These are phyloP conservation scores for Xylariaceae sp. DNA, from an alignment of 2,329 filamentous ascomycete genomes.

Conservation along the genomic window DNA sequence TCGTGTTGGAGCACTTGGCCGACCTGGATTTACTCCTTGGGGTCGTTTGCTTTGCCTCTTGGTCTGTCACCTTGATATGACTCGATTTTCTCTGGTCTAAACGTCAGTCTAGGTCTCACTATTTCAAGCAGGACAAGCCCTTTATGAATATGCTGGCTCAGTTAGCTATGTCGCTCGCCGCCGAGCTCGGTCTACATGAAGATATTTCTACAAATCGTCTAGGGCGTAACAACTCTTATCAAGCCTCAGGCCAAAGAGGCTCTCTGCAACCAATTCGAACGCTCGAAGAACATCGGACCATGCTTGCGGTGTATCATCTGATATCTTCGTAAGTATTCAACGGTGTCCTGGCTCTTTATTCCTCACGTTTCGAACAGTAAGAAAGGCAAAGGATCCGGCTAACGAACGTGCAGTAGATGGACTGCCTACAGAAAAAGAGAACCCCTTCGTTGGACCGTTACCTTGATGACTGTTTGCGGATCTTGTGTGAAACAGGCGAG, in stretches of 20 bases:
- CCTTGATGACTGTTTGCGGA: slow-evolving; percentile 28
- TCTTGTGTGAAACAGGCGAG: slow-evolving; percentile 26
- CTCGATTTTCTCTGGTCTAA: neutral
- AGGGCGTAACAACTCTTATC: neutral
- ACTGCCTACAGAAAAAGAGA: slow-evolving; percentile 33
- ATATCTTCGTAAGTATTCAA: slow-evolving; percentile 36
- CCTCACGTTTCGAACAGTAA: neutral
- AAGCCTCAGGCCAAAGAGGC: neutral
- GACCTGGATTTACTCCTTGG: slow-evolving; percentile 5
- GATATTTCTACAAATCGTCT: neutral
- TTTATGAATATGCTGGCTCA: slow-evolving; percentile 36
- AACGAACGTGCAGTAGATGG: slow-evolving; percentile 32
- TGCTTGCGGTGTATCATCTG: slow-evolving; percentile 34
- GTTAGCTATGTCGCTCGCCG: slow-evolving; percentile 33
- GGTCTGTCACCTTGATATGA: neutral
- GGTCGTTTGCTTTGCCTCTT: neutral
- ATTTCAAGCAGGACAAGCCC: slow-evolving; percentile 31
- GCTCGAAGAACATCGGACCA: slow-evolving; percentile 31
- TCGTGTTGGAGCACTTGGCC: slow-evolving; percentile 24
- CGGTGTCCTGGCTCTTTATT: neutral
- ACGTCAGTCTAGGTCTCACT: slow-evolving; percentile 25
- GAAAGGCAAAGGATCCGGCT: neutral
- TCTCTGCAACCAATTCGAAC: slow-evolving; percentile 18
- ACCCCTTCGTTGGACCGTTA: slow-evolving; percentile 32
- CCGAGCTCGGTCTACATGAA: slow-evolving; percentile 35